A percentile compares a stretch with the other conserved stretches of the same genome.
Evolutionary conservation across 768 basidiomycete genomes (phyloP).

Genomic region (Coprinopsis cinerea): DNA sequence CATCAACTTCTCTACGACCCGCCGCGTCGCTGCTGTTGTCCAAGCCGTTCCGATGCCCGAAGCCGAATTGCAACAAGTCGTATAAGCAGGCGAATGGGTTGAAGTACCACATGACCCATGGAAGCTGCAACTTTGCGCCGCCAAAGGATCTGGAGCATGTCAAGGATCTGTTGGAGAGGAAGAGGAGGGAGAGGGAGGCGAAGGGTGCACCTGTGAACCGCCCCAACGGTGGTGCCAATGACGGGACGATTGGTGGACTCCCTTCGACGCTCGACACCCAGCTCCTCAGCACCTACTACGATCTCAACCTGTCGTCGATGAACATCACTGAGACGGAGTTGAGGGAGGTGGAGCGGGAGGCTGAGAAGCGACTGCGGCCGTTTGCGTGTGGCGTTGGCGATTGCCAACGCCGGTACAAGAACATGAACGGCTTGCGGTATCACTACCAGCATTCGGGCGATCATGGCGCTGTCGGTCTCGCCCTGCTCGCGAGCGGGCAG

Average conservation of each 20-base stretch:
- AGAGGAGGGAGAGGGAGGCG: constrained; percentile 35
- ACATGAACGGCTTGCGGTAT: constrained; percentile 95
- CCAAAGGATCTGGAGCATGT: constrained; percentile 79
- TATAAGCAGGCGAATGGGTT: constrained; percentile 96
- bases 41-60: constrained; percentile 91
- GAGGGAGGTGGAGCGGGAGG: constrained; percentile 74
- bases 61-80: constrained; percentile 90
- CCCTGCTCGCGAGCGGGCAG: constrained; percentile 71
- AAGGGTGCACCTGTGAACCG: constrained; percentile 5
- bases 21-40: constrained; percentile 59
- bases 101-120: constrained; percentile 92
- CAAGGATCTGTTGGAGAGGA: constrained; percentile 61
- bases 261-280: constrained; percentile 11
- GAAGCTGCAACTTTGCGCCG: constrained; percentile 89
- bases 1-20: constrained; percentile 25
- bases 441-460: constrained; percentile 97
- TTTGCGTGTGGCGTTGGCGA: constrained; percentile 89
- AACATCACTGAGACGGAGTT: constrained; percentile 58
- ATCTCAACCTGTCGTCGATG: constrained; percentile 26
- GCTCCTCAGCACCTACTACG: constrained; percentile 22
- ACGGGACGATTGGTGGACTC: constrained; percentile 1
- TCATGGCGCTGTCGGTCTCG: constrained; percentile 86
- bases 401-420: constrained; percentile 88
- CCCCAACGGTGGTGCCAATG: constrained; percentile 1
- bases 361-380: constrained; percentile 74